phyloP scores from a whole-genome alignment of 345 rosid genomes.

The Eucalyptus lansdowneana region DNA sequence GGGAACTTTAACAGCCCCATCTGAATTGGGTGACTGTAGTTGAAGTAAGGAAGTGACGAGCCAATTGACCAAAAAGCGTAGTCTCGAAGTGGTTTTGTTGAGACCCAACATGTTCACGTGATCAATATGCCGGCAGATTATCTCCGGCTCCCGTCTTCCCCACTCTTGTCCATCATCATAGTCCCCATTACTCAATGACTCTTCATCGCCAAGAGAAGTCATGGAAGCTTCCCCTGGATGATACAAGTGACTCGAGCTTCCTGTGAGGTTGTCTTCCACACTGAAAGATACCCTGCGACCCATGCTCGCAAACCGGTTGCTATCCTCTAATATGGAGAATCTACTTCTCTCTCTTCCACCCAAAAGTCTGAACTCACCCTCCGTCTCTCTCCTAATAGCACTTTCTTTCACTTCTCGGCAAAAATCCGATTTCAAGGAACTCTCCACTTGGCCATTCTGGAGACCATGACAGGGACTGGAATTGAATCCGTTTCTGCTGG shows the following conservation, averaged over 20 bases:
- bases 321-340: conserved; percentile 31
- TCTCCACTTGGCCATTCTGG: not conserved
- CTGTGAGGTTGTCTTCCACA: conserved; percentile 20
- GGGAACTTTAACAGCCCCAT: conserved; percentile 20
- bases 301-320: conserved; percentile 28
- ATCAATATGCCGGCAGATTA: conserved; percentile 62
- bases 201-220: conserved; percentile 32
- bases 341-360: conserved; percentile 45
- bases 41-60: conserved; percentile 80
- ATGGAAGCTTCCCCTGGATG: conserved; percentile 55
- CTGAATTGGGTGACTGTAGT: conserved; percentile 36
- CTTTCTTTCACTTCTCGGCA: conserved; percentile 27
- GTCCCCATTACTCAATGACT: conserved; percentile 33
- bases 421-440: conserved; percentile 11
- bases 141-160: conserved; percentile 72
- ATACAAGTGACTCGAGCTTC: conserved; percentile 10
- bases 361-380: conserved; percentile 54
- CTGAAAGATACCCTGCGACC: conserved; percentile 32
- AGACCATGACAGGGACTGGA: not conserved
- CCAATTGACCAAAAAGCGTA: conserved; percentile 74
- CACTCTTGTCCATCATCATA: conserved; percentile 51
- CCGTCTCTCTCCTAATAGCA: conserved; percentile 61
- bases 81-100: conserved; percentile 62
- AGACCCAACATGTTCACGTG: conserved; percentile 70
- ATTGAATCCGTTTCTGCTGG: conserved; percentile 3